Base-by-base conservation (phyloP, 2,329 filamentous ascomycete genomes). In the Apiospora koreana region DNA sequence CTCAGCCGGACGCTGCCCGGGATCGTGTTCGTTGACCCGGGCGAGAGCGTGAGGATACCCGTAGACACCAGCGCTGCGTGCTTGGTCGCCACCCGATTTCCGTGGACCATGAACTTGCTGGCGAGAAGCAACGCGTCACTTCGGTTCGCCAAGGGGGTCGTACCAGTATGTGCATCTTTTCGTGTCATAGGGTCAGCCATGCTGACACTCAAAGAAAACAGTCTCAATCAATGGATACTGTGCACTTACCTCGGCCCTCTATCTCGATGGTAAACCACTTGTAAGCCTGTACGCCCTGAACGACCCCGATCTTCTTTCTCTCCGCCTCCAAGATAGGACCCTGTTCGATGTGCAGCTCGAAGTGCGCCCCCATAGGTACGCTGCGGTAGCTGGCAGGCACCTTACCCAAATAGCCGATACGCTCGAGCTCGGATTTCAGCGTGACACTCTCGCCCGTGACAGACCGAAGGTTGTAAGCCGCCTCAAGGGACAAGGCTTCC, bases 291-390 rank as follows among this genome's bases (percentile, higher is more conserved):
- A 93, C 92, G 2, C 92, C 92, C 42, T 87, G 86, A 5, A 95
- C 93, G 8, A 93, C 86, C 28, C 91, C 91, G 68, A 95, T 86
- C 69, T 90, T 89, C 73, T 90, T 86, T 35, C 85, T 81, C 38
- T 87, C 84, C 21, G 85, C 85, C 76, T 95, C 90, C 0, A 97
- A 85, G 43, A 94, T 88, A 0, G 93, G 93, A 0, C 93, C 93
- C 78, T 97, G 94, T 78, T 97, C 94, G 68, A 95, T 95, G 77
- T 96, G 93, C 12, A 96, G 85, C 79, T 95, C 93, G 76, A 95
- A 95, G 79, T 95, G 93, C 0, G 92, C 93, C 0, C 88, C 91
- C 81, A 94, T 89, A 0, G 91, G 92, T 21, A 86, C 88, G 42
- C 85, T 82, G 38, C 41, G 83, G 78, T 91, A 85, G 68, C 84